Percentiles rank a stretch among this genome's conserved stretches.
These are phyloP conservation scores for Irpex rosettiformis DNA, from an alignment of 1,284 basidiomycete genomes.

Conservation along the genomic window DNA sequence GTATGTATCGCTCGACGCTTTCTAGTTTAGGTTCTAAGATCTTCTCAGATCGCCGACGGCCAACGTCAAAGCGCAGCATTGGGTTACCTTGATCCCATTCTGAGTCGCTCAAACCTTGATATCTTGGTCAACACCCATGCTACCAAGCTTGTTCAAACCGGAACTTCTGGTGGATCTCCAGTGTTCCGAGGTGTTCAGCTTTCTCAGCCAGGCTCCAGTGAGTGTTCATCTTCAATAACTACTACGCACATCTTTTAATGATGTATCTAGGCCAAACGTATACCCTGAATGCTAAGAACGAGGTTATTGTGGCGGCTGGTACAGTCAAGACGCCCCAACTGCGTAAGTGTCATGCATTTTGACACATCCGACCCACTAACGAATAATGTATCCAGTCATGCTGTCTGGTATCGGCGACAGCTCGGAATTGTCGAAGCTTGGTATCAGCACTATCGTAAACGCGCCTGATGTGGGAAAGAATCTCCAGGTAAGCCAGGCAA, in stretches of 20 bases:
- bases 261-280: not conserved
- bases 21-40: not conserved
- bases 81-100: conserved; percentile 28
- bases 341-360: not conserved
- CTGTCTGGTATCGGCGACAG: conserved; percentile 41
- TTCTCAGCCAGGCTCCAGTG: conserved; percentile 19
- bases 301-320: conserved; percentile 21
- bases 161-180: conserved; percentile 15
- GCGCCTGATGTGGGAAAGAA: conserved; percentile 38
- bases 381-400: conserved; percentile 23
- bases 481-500: conserved; percentile 22
- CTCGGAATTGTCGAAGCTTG: conserved; percentile 25
- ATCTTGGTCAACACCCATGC: conserved; percentile 39
- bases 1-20: not conserved
- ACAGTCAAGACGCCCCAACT: conserved; percentile 31
- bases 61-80: conserved; percentile 26
- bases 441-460: conserved; percentile 29
- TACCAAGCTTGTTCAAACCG: conserved; percentile 31
- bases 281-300: conserved; percentile 18
- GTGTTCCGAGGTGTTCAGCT: conserved; percentile 32
- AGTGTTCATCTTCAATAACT: not conserved
- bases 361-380: not conserved
- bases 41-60: conserved; percentile 30
- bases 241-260: not conserved
- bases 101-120: conserved; percentile 35